A percentile compares a stretch with the other conserved stretches of the same genome.
phyloP scores from a whole-genome alignment of 768 basidiomycete species.

The Coprinopsis strossmayeri region DNA sequence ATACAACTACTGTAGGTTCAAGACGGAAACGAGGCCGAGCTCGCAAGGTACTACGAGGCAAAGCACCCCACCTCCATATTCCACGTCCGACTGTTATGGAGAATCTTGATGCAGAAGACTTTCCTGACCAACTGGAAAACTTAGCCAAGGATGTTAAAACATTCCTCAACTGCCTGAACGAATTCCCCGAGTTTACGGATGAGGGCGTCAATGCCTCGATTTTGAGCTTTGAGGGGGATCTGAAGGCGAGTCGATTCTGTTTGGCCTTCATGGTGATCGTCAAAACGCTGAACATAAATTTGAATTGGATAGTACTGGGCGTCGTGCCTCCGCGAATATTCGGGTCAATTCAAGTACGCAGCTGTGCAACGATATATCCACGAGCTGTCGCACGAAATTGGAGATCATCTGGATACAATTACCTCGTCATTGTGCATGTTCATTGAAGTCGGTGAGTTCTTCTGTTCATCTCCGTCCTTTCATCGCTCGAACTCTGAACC shows the following conservation, averaged over 20 bases:
- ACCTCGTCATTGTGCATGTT: slow-evolving; percentile 65
- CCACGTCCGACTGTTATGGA: slow-evolving; percentile 48
- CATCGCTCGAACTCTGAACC: too few species aligned
- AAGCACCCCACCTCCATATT: slow-evolving; percentile 38
- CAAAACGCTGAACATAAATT: slow-evolving; percentile 2
- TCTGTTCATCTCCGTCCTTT: too few species aligned
- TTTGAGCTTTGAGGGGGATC: slow-evolving; percentile 59
- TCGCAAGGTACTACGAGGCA: slow-evolving; percentile 25
- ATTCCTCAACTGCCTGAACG: slow-evolving; percentile 65
- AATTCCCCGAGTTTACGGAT: slow-evolving; percentile 74
- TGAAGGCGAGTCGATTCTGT: slow-evolving; percentile 40
- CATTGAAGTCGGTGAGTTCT: slow-evolving; percentile 67
- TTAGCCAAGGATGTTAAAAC: slow-evolving; percentile 62
- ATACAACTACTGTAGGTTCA: too few species aligned
- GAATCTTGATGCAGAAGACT: slow-evolving; percentile 55
- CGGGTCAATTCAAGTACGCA: slow-evolving; percentile 64
- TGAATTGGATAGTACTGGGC: slow-evolving; percentile 59
- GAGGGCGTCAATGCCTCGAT: slow-evolving; percentile 67
- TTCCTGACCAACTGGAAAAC: slow-evolving; percentile 57
- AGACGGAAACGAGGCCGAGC: slow-evolving; percentile 19
- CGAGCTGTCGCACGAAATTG: slow-evolving; percentile 68
- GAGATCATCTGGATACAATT: slow-evolving; percentile 65
- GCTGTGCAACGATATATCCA: slow-evolving; percentile 72
- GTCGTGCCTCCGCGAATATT: slow-evolving; percentile 60
- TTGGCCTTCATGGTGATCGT: background rate